Evolutionary conservation across 768 basidiomycete genomes (phyloP), one percentile per base, ranked within the genome.

Genomic region (Lactifluus echinatus): DNA sequence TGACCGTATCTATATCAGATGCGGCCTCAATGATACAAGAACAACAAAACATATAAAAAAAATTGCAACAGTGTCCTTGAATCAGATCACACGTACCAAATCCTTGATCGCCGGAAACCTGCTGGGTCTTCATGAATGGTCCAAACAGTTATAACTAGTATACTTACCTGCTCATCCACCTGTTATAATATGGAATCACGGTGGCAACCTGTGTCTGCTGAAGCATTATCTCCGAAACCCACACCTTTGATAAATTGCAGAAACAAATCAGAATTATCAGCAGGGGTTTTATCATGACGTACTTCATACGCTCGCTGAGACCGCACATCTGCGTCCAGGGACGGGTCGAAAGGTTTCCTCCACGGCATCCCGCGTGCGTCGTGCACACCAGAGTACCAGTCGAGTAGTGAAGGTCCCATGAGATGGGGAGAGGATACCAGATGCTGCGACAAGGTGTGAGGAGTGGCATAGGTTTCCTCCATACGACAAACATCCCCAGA

Each of bases 191-290:
- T 1, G 89, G 89, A 64, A 94, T 92, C n/a, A 95, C 93, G 1
- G 92, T 93, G 4, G 72, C 78, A 33, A 96, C 93, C 69, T 95
- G 93, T 0, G 94, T 97, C 71, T 98, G 94, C 70, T 98, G 94
- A 2, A 94, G 76, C 94, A 96, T 96, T 56, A 96, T 85, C 72
- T 97, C 92, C 14, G 85, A 89, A 23, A 93, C 77, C 88, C 89
- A 91, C 24, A 92, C 87, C 89, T 89, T n/a, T n/a, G n/a, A n/a
- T n/a, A n/a, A n/a, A n/a, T n/a, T n/a, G n/a, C n/a, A n/a, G n/a
- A n/a, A n/a, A n/a, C n/a, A n/a, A n/a, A n/a, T n/a, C n/a, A n/a
- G n/a, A n/a, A n/a, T n/a, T n/a, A n/a, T n/a, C n/a, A n/a, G n/a
- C n/a, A n/a, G n/a, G n/a, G n/a, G n/a, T n/a, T n/a, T n/a, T n/a